Evolutionary conservation across 345 rosid species (phyloP), one percentile per base, ranked within the genome.

Genomic region (Eucalyptus grandis): DNA sequence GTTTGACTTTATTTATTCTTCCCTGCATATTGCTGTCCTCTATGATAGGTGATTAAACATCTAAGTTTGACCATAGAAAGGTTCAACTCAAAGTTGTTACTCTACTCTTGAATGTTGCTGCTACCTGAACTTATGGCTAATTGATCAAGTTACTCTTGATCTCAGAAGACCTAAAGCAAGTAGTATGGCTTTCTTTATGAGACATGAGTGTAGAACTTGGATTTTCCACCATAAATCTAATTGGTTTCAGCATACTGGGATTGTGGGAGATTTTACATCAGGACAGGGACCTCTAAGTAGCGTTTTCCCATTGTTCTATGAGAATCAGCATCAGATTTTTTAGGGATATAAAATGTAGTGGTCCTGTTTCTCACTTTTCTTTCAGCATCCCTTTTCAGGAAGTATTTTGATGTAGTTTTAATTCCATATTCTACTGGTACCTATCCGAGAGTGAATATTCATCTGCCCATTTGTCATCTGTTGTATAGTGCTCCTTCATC

Each of bases 401-500:
- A 40, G 9, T 11, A 72, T 77, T 37, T 77, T 77, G 47, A 77
- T 40, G 30, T 77, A 21, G 27, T 77, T 77, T 21, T 2, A 40
- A 77, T 22, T 40, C 24, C 27, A 21, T 77, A 37, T 77, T 77
- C 1, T 40, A 77, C 30, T 22, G 85, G 47, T 11, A 21, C 12
- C 30, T 22, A 77, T 11, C 27, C 9, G 0, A 40, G 30, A 43
- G 2, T 77, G 85, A 40, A 40, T 77, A 77, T 77, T 77, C 47
- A 77, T 77, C 22, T 77, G 9, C 14, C 17, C 15, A 80, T 34
- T 47, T 58, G 3, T 69, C 30, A 46, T 72, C 67, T 85, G 85
- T 40, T 82, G 4, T 89, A 47, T 92, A 96, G 99, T 91, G 96
- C 98, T 91, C 97, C 99, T 90, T 91, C 98, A 92, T 92, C 95